These are phyloP conservation scores for Syzygium aromaticum DNA, from an alignment of 345 rosid genomes.

Conservation along the genomic window DNA sequence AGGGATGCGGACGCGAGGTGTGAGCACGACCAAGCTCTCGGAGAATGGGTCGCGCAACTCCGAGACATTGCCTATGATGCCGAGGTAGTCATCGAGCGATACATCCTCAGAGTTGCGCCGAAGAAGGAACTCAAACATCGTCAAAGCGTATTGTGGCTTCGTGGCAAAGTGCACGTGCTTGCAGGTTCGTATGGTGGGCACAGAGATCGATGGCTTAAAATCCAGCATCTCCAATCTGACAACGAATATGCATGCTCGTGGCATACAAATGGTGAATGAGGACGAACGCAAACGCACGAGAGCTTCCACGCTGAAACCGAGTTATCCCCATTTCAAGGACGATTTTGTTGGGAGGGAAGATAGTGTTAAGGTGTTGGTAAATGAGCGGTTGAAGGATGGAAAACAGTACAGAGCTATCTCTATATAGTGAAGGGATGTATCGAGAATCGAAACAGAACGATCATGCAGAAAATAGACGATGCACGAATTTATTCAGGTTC, in stretches of 20 bases:
- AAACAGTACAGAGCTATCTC: constrained; percentile 6
- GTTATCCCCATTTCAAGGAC: constrained; percentile 19
- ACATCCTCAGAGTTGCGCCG: background rate
- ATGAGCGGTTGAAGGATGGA: background rate
- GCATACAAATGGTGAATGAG: constrained; percentile 1
- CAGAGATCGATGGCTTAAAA: constrained; percentile 15
- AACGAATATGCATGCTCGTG: constrained; percentile 19
- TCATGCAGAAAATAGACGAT: no score
- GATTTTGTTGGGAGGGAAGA: constrained; percentile 24
- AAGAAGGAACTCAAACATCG: background rate
- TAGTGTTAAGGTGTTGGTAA: constrained; percentile 7
- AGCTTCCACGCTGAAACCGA: no score
- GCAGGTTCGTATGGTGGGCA: constrained; percentile 12
- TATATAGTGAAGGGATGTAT: no score
- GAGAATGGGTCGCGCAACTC: background rate
- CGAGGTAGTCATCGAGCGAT: constrained; percentile 2
- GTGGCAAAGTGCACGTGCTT: background rate
- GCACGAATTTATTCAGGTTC: no score
- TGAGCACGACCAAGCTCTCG: background rate
- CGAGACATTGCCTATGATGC: constrained; percentile 6
- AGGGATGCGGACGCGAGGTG: background rate
- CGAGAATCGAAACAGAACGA: no score
- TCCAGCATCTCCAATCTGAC: constrained; percentile 23
- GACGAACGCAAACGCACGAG: background rate
- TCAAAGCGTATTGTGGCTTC: no score